Conservation (phyloP, 192 early-diverging fungal species). For the Coemansia sp. region DNA sequence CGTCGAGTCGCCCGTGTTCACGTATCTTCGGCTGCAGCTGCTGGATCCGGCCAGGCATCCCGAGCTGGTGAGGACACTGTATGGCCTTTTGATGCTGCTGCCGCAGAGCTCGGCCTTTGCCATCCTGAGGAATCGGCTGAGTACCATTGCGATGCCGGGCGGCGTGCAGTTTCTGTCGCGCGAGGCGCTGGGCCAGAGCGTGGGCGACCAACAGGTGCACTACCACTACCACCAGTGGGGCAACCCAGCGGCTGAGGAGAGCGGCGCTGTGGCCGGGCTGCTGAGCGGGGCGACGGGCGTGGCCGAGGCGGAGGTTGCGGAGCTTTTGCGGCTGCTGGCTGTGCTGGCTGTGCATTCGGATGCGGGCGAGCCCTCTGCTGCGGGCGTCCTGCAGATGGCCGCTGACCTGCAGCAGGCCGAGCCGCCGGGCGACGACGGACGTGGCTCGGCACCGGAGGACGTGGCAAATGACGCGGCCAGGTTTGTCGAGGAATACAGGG, state of each 20-base stretch:
- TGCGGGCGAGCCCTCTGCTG: not conserved
- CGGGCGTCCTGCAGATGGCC: conserved; percentile 19
- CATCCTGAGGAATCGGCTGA: conserved; percentile 89
- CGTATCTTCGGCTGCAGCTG: conserved; percentile 88
- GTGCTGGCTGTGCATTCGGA: not conserved
- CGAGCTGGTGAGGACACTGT: conserved; percentile 88
- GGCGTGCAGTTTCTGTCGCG: not conserved
- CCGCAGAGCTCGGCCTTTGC: conserved; percentile 97
- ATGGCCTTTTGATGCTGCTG: conserved; percentile 94
- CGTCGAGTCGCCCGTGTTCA: conserved; percentile 97
- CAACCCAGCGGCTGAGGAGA: not conserved
- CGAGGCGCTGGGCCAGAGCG: not conserved
- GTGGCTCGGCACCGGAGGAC: not conserved
- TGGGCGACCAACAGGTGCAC: not conserved
- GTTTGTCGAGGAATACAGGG: conserved; percentile 28
- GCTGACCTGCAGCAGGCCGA: conserved; percentile 14
- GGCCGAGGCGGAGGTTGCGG: conserved; percentile 13
- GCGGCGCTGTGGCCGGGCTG: not conserved
- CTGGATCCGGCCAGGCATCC: conserved; percentile 89
- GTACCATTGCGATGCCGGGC: conserved; percentile 61
- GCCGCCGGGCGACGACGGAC: too few relatives aligned
- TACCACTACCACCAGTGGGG: conserved; percentile 22
- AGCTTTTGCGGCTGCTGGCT: conserved; percentile 19
- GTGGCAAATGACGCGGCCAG: not conserved
- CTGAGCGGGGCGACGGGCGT: conserved; percentile 18